A percentile compares a stretch with the other conserved stretches of the same genome.
Evolutionary conservation across 208 protist genomes (phyloP).

Genomic region (Histomonas meleagridis): DNA sequence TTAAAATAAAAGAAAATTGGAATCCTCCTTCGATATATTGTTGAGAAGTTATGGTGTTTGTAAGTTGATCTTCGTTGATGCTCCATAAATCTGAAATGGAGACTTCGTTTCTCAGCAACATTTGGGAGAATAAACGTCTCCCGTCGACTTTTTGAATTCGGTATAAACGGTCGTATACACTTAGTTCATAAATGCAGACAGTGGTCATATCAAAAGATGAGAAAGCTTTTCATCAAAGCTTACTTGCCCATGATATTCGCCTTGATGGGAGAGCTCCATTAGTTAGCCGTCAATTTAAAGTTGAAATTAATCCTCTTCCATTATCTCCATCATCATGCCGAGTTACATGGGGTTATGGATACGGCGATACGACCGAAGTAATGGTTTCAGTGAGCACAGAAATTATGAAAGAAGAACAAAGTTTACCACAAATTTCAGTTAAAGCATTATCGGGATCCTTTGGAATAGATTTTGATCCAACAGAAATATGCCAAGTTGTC

Average conservation of each 20-base stretch:
- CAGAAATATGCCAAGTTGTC: constrained; percentile 30
- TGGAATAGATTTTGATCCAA: background rate
- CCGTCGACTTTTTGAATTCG: too few species aligned
- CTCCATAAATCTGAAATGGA: too few species aligned
- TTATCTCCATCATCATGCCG: constrained; percentile 21
- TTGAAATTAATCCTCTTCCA: constrained; percentile 10
- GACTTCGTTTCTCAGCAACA: too few species aligned
- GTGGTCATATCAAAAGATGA: background rate
- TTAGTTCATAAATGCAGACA: background rate
- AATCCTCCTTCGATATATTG: too few species aligned
- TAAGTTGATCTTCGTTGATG: too few species aligned
- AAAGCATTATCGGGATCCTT: background rate
- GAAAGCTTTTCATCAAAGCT: background rate
- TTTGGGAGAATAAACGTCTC: too few species aligned
- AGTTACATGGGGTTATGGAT: background rate
- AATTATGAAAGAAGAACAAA: background rate
- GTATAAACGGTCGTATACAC: too few species aligned
- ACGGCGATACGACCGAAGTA: constrained; percentile 12
- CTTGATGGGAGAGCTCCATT: background rate
- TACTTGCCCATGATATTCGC: background rate
- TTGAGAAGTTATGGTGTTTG: too few species aligned
- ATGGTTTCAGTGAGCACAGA: background rate
- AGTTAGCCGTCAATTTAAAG: background rate
- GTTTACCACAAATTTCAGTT: background rate
- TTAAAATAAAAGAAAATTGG: too few species aligned